Base-by-base conservation (phyloP, 225 moss, liverwort and hornwort species). In the Neckera pumila region DNA sequence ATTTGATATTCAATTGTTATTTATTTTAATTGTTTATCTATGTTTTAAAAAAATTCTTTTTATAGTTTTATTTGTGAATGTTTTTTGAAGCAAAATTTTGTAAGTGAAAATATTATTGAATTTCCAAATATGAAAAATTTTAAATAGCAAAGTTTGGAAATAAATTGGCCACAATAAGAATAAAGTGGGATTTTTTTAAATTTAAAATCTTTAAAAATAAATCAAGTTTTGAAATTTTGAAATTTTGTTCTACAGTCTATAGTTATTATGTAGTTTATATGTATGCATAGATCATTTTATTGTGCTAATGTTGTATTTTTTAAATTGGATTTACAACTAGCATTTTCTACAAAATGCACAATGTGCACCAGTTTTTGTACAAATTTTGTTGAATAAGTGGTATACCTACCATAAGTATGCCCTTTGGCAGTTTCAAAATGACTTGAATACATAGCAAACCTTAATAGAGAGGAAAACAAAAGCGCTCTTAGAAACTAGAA, bases 391-490 rank as follows among this genome's bases (percentile, higher is more conserved):
- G 2, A 75, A 20, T 0, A 75, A 19, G 2, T 31, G 4, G 7
- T 75, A 19, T 2, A 1, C 7, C 12, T 33, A 31, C 0, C 0
- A 0, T 75, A 1, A 4, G 12, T 75, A 7, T 31, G 4, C 0
- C 7, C 47, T 1, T 43, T 7, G 0, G 7, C 3, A 2, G 21
- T 1, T 0, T 51, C 12, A 34, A 53, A 33, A 51, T 51, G 3
- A 51, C 1, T 0, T 0, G 2, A 3, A 0, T 0, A 0, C 5
- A 51, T 8, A 21, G 0, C 18, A 33, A 19, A 13, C 1, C 12
- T 7, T 14, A 21, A 51, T 20, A 21, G 21, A 75, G 12, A 49
- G 0, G 33, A 51, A 51, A 75, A 19, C 1, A 0, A 49, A 12
- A 33, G 20, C 5, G 7, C 2, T 21, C 3, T 13, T 21, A 21